phyloP scores from a whole-genome alignment of 805 yeast genomes.

The Brettanomyces sp. region DNA sequence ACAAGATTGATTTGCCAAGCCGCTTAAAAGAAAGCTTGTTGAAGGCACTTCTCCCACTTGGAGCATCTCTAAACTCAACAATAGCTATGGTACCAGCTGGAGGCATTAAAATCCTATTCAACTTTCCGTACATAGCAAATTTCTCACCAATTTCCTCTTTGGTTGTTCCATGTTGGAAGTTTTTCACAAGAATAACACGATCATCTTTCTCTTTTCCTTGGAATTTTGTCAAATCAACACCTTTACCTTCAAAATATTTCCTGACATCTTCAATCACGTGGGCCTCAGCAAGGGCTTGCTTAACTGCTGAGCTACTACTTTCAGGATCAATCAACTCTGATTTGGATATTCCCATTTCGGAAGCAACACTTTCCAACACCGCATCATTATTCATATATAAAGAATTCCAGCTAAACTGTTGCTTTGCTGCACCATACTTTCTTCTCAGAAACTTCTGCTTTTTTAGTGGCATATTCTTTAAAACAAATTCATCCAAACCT shows the following conservation, averaged over 20 bases:
- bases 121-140: conserved; percentile 70
- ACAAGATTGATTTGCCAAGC: conserved; percentile 77
- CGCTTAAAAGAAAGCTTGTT: conserved; percentile 79
- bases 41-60: conserved; percentile 85
- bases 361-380: conserved; percentile 81
- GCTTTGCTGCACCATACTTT: conserved; percentile 75
- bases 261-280: conserved; percentile 89
- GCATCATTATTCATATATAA: conserved; percentile 87
- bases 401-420: conserved; percentile 93
- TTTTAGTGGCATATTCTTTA: conserved; percentile 84
- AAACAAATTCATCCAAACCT: conserved; percentile 74
- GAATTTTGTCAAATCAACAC: conserved; percentile 75
- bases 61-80: conserved; percentile 74
- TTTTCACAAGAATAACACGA: conserved; percentile 71
- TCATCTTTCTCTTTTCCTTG: conserved; percentile 67
- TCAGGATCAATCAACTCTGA: conserved; percentile 82
- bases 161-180: conserved; percentile 83
- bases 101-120: conserved; percentile 81
- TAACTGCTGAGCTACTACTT: conserved; percentile 80
- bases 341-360: conserved; percentile 73
- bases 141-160: conserved; percentile 72
- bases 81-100: conserved; percentile 95
- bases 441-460: conserved; percentile 80
- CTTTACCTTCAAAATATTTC: conserved; percentile 73
- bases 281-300: conserved; percentile 96